Conservation (phyloP, 139 green algal genomes). For the Tetradesmus obliquus region DNA sequence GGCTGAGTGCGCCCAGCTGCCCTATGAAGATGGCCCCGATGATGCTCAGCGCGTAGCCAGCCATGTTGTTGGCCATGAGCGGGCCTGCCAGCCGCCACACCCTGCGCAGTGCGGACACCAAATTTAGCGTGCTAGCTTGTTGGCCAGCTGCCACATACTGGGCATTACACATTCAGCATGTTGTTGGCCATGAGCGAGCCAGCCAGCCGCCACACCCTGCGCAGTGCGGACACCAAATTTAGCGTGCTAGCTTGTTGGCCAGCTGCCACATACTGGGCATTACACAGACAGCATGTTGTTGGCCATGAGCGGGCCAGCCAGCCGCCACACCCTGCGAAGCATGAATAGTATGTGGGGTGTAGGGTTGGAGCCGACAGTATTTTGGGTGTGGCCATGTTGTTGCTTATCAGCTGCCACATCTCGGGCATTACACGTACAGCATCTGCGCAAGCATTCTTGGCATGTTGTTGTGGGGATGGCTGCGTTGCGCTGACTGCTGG, state of each 20-base stretch:
- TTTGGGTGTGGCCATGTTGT: no score
- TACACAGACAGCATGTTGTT: constrained; percentile 35
- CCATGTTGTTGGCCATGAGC: constrained; percentile 45
- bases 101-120: neutral
- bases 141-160: constrained; percentile 47
- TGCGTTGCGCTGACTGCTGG: no score
- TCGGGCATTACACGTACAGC: no score
- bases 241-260: neutral
- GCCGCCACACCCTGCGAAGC: constrained; percentile 14
- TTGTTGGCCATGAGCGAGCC: constrained; percentile 41
- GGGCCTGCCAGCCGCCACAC: constrained; percentile 19
- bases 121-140: neutral
- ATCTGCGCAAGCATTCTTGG: no score
- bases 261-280: constrained; percentile 46
- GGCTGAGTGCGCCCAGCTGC: constrained; percentile 43
- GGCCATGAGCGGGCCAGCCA: constrained; percentile 38
- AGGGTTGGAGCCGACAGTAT: neutral
- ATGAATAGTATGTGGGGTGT: no score
- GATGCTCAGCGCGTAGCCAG: constrained; percentile 36
- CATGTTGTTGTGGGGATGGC: no score
- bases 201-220: constrained; percentile 21
- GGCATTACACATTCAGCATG: constrained; percentile 23
- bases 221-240: neutral
- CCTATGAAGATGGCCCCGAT: constrained; percentile 53
- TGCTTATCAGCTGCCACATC: no score